Conservation (phyloP, 306 rosid genomes). For the Gynostemma pentaphyllum region DNA sequence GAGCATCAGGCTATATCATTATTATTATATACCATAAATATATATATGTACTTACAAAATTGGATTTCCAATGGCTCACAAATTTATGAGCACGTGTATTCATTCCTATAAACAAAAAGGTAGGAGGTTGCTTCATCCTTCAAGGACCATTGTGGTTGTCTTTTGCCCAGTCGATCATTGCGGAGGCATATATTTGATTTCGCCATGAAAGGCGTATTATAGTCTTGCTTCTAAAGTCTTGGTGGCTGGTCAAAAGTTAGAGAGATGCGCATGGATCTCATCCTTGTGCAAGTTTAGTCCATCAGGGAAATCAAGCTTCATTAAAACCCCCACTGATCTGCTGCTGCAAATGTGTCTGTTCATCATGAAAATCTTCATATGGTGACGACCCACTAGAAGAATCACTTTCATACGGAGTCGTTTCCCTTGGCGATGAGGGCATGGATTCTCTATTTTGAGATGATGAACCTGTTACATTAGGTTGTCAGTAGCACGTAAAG, state of each 20-base stretch:
- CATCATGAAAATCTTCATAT: conserved; percentile 79
- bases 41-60: conserved; percentile 18
- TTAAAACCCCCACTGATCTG: not conserved
- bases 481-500: conserved; percentile 3
- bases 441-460: conserved; percentile 75
- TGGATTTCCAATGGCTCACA: conserved; percentile 8
- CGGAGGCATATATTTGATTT: no score
- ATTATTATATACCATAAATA: conserved; percentile 8
- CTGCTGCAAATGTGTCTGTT: conserved; percentile 20
- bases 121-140: not conserved
- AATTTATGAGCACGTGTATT: conserved; percentile 6
- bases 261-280: not conserved
- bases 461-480: conserved; percentile 49
- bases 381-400: conserved; percentile 87
- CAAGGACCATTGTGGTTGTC: not conserved
- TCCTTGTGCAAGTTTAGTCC: not conserved
- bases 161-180: not conserved
- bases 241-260: not conserved
- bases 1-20: not conserved
- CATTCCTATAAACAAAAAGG: not conserved
- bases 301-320: not conserved
- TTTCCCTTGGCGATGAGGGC: conserved; percentile 77
- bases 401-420: conserved; percentile 71
- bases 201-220: not conserved
- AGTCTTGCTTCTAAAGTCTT: no score